Conservation (phyloP, 352 stramenopile species). For the Phytopythium aichiense region DNA sequence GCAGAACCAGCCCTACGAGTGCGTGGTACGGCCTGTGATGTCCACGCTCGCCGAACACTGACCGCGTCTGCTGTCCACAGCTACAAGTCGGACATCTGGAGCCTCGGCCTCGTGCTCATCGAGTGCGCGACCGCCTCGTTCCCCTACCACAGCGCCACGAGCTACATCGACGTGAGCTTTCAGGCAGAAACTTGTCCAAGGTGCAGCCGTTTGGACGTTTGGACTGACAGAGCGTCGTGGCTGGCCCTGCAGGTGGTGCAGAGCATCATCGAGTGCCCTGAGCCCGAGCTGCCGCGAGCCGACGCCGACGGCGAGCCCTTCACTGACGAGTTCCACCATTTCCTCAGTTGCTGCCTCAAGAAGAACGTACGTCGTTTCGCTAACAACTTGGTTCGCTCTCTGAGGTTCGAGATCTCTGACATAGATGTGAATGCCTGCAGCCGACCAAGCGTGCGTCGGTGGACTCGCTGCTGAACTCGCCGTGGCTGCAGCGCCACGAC, state of each 20-base stretch:
- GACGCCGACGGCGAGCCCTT: constrained; percentile 27
- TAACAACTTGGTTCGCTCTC: neutral
- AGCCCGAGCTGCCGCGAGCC: constrained; percentile 36
- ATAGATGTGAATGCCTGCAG: constrained; percentile 13
- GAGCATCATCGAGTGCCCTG: constrained; percentile 61
- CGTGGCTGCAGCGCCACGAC: constrained; percentile 55
- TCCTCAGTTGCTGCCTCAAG: constrained; percentile 54
- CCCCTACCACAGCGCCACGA: constrained; percentile 45
- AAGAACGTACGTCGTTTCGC: constrained; percentile 42
- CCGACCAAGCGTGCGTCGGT: constrained; percentile 53
- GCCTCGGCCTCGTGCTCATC: constrained; percentile 67
- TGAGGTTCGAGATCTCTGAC: neutral
- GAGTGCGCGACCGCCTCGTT: constrained; percentile 59
- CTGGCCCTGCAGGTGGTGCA: constrained; percentile 47
- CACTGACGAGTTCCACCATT: constrained; percentile 45
- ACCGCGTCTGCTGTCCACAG: constrained; percentile 16
- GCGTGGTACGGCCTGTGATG: constrained; percentile 4
- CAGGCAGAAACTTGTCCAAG: neutral
- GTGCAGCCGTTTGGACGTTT: neutral
- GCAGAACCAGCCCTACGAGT: constrained; percentile 75
- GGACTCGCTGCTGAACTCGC: constrained; percentile 40
- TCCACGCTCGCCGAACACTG: neutral
- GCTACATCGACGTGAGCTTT: constrained; percentile 60
- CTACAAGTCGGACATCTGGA: constrained; percentile 82
- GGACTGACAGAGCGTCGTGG: neutral